These are phyloP conservation scores for Aspergillus pseudoviridinutans DNA, from an alignment of 2,329 filamentous ascomycete species.

Conservation along the genomic window DNA sequence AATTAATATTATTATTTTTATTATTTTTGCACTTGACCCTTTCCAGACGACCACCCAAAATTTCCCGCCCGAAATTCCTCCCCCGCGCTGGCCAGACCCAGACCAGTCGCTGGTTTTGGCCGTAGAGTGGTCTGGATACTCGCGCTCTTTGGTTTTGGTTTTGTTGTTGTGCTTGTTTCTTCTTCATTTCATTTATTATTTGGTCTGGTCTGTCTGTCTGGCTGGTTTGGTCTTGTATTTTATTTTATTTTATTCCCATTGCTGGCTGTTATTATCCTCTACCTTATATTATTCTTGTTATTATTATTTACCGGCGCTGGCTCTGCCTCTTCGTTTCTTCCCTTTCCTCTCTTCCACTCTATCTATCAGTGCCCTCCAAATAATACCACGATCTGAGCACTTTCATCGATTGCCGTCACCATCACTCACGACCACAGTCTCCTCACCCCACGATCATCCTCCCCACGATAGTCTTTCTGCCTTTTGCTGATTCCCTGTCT, in stretches of 20 bases:
- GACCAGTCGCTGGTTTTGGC: slow-evolving; percentile 8
- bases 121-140: slow-evolving; percentile 16
- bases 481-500: neutral
- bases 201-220: too few relatives aligned
- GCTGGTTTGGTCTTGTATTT: too few relatives aligned
- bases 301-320: slow-evolving; percentile 2
- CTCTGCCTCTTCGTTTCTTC: neutral
- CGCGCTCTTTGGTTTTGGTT: neutral
- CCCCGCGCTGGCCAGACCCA: slow-evolving; percentile 23
- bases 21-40: neutral
- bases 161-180: neutral
- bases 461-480: too few relatives aligned
- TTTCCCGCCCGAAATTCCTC: slow-evolving; percentile 2
- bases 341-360: neutral
- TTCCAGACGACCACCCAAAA: neutral
- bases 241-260: too few relatives aligned
- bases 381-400: neutral
- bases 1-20: slow-evolving; percentile 1
- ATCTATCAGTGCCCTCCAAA: too few relatives aligned
- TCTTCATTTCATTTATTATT: too few relatives aligned
- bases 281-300: neutral
- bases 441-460: too few relatives aligned
- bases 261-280: neutral
- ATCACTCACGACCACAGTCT: neutral
- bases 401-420: neutral